Conservation (phyloP, 257 asterid genomes). For the Ehretia macrophylla region DNA sequence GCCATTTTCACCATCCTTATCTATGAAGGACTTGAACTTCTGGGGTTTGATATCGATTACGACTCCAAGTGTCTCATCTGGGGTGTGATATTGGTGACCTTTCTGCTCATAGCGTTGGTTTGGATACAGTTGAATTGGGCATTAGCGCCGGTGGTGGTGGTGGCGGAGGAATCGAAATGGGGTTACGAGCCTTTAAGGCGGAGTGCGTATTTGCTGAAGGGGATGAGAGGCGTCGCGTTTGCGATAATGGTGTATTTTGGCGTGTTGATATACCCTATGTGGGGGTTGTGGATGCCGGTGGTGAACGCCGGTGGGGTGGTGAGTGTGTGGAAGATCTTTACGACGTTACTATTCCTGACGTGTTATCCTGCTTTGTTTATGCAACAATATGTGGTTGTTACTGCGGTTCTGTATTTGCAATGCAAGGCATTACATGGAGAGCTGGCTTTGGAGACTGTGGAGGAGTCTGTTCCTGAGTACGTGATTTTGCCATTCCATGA, state of each 20-base stretch:
- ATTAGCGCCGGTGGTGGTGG: conserved; percentile 40
- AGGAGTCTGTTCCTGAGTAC: conserved; percentile 72
- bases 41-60: conserved; percentile 38
- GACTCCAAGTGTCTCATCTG: conserved; percentile 18
- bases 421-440: too few relatives aligned
- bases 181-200: conserved; percentile 53
- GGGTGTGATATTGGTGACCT: conserved; percentile 7
- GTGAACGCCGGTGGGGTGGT: conserved; percentile 28
- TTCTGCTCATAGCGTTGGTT: conserved; percentile 26
- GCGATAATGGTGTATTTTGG: conserved; percentile 23
- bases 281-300: conserved; percentile 23
- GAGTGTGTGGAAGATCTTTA: conserved; percentile 55
- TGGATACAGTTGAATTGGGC: conserved; percentile 44
- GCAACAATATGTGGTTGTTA: conserved; percentile 34
- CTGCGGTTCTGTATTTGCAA: conserved; percentile 54
- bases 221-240: conserved; percentile 40
- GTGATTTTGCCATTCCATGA: conserved; percentile 72
- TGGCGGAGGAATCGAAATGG: conserved; percentile 64
- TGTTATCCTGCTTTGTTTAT: conserved; percentile 27
- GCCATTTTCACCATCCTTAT: conserved; percentile 3
- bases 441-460: too few relatives aligned
- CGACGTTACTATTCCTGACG: too few relatives aligned
- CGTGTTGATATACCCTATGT: conserved; percentile 13
- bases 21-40: conserved; percentile 10
- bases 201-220: conserved; percentile 52